Base-by-base conservation (phyloP, 805 yeast species). In the Millerozyma acaciae region DNA sequence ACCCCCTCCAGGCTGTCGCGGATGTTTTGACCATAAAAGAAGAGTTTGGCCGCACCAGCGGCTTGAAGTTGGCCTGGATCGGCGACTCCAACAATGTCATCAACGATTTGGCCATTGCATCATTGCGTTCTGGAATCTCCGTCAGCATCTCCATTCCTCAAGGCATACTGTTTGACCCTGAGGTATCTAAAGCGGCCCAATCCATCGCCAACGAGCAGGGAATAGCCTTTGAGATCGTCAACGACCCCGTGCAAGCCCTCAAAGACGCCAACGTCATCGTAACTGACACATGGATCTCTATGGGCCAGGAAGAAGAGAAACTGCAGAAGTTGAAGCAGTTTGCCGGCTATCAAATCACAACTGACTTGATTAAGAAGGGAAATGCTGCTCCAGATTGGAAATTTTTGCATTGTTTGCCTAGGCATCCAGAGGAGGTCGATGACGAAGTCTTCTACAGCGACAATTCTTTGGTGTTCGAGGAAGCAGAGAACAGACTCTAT, bases 321-420 rank as follows among this genome's bases (percentile, higher is more conserved):
- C 68, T 57, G 30, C 66, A 70, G 36, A 84, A 89, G 43, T 66
- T 93, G 47, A 68, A 78, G 50, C 89, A 87, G 61, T 93, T 93
- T 56, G 72, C 67, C 10, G 96, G 95, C 1, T 93, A 80, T 71
- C 96, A 87, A 65, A 81, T 93, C 38, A 79, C 87, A 23, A 57
- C 67, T 12, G 79, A 78, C 20, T 66, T 89, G 65, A 75, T 84
- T 16, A 35, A 50, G 8, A 51, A 64, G 9, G 84, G 85, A 5
- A 75, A 73, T 27, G 82, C 84, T 27, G 70, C 71, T 36, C 33
- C 66, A 12, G 62, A 75, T 53, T 90, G 90, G 84, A 86, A 78
- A 57, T 93, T 93, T 63, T 89, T 93, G 97, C 98, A 93, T 59
- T 93, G 98, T 61, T 70, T 93, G 47, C 98, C 98, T 44, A 81